Conservation (phyloP, 345 rosid species). For the Rhodamnia rubescens region DNA sequence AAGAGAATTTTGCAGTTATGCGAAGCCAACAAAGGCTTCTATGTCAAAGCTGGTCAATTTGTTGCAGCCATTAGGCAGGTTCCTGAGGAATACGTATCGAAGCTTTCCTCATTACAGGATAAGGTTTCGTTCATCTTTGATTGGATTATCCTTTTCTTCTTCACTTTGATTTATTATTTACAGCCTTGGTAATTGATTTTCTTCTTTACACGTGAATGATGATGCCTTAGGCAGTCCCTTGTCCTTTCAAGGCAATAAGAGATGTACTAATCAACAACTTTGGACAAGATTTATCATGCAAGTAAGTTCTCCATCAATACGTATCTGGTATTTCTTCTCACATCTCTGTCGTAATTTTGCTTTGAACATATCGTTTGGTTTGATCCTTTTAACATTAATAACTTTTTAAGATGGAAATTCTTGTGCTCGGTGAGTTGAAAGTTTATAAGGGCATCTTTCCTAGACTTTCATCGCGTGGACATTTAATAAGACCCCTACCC, state of each 20-base stretch:
- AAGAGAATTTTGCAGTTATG: conserved; percentile 52
- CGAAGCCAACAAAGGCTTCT: conserved; percentile 76
- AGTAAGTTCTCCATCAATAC: conserved; percentile 28
- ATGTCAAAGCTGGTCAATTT: conserved; percentile 87
- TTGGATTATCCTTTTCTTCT: not conserved
- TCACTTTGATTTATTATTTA: not conserved
- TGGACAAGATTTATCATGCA: conserved; percentile 44
- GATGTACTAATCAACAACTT: conserved; percentile 41
- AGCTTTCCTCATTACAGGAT: conserved; percentile 71
- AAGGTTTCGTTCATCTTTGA: conserved; percentile 28
- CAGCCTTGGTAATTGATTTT: not conserved
- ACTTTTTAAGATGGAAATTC: not conserved
- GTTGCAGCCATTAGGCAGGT: conserved; percentile 67
- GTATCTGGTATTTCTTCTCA: not conserved
- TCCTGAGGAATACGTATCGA: conserved; percentile 58
- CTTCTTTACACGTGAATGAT: not conserved
- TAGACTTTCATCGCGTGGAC: not conserved
- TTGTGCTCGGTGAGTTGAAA: not conserved
- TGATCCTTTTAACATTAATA: not conserved
- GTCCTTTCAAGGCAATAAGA: conserved; percentile 49
- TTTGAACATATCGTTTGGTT: not conserved
- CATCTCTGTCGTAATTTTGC: not conserved
- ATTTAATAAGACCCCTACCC: not conserved
- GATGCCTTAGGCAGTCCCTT: conserved; percentile 59
- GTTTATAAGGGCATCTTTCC: not conserved